Evolutionary conservation across 371 early-diverging fungal species (phyloP).

Genomic region (Circinella umbellata): DNA sequence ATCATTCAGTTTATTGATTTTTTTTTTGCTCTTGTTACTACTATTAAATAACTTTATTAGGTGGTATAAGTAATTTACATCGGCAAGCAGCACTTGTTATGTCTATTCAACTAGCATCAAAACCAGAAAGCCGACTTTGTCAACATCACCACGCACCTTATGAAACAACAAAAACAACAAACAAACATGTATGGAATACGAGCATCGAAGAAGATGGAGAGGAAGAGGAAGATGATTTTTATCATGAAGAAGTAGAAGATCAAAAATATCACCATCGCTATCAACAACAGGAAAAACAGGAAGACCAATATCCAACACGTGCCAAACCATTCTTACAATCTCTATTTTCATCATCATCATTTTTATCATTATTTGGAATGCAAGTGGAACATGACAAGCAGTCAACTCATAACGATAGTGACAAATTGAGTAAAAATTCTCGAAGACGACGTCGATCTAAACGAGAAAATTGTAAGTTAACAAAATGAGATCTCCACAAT

Average conservation of each 20-base stretch:
- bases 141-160: constrained; percentile 1
- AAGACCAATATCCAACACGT: constrained; percentile 8
- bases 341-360: constrained; percentile 30
- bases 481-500: not conserved
- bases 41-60: not conserved
- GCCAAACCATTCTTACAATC: constrained; percentile 42
- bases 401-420: not conserved
- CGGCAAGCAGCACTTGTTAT: constrained; percentile 53
- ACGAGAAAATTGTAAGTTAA: not conserved
- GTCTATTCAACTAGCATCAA: constrained; percentile 51
- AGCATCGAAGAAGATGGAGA: constrained; percentile 13
- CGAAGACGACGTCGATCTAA: not conserved
- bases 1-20: no score
- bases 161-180: not conserved
- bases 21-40: no score
- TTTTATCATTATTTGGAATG: constrained; percentile 20
- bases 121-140: constrained; percentile 38
- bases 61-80: constrained; percentile 44
- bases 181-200: not conserved
- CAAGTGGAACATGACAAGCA: constrained; percentile 2
- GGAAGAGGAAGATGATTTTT: constrained; percentile 12
- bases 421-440: not conserved
- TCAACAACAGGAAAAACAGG: no score
- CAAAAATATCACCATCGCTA: not conserved
- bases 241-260: constrained; percentile 13